Evolutionary conservation across 257 asterid genomes (phyloP).

Genomic region (Cynanchum wilfordii): DNA sequence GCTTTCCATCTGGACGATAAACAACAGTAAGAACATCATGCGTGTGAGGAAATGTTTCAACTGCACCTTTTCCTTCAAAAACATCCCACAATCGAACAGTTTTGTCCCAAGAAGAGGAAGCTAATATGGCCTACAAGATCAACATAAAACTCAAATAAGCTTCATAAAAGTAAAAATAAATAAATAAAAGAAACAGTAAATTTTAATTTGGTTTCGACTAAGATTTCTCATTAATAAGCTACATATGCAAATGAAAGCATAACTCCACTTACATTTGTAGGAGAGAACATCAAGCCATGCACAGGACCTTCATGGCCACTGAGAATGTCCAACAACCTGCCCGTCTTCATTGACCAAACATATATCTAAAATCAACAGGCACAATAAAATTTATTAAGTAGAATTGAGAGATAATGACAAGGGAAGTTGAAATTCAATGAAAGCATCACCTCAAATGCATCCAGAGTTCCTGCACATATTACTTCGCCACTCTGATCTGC

Average conservation of each 20-base stretch:
- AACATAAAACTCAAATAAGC: slow-evolving; percentile 16
- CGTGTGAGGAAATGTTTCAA: slow-evolving; percentile 80
- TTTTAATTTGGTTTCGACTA: background rate
- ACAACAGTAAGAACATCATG: slow-evolving; percentile 89
- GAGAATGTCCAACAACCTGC: slow-evolving; percentile 82
- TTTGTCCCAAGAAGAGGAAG: slow-evolving; percentile 99
- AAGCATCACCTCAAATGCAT: slow-evolving; percentile 83
- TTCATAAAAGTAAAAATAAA: background rate
- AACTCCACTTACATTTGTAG: slow-evolving; percentile 58
- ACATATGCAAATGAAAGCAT: background rate
- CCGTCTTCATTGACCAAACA: slow-evolving; percentile 99
- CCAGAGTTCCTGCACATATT: slow-evolving; percentile 96
- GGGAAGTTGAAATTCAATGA: slow-evolving; percentile 12
- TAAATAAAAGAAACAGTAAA: background rate
- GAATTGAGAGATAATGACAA: slow-evolving; percentile 14
- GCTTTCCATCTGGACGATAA: slow-evolving; percentile 95
- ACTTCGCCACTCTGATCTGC: slow-evolving; percentile 97
- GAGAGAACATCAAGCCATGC: slow-evolving; percentile 94
- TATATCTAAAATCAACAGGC: slow-evolving; percentile 45
- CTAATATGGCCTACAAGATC: slow-evolving; percentile 57
- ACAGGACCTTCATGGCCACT: slow-evolving; percentile 99
- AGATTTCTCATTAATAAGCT: background rate
- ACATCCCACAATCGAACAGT: slow-evolving; percentile 93
- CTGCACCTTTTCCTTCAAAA: slow-evolving; percentile 87
- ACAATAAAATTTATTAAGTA: slow-evolving; percentile 25